Conservation (phyloP, 2,329 filamentous ascomycete species). For the Colletotrichum musae region DNA sequence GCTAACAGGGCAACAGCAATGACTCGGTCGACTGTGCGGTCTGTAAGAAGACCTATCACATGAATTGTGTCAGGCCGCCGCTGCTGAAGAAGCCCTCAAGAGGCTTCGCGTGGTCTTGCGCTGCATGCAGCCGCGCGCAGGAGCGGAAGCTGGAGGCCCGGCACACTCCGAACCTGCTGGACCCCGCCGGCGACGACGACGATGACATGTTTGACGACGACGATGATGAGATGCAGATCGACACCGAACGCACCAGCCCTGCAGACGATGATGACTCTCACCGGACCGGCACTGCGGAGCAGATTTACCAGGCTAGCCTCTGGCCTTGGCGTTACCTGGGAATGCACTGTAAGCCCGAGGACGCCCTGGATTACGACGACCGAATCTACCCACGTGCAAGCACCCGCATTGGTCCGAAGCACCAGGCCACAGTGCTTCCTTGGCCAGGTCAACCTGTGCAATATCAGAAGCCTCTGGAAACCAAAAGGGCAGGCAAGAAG, state of each 20-base stretch:
- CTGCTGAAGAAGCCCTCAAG: constrained; percentile 95
- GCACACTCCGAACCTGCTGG: constrained; percentile 83
- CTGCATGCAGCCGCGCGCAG: constrained; percentile 94
- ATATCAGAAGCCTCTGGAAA: constrained; percentile 89
- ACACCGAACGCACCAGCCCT: constrained; percentile 76
- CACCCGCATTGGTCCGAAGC: constrained; percentile 89
- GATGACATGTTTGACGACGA: constrained; percentile 78
- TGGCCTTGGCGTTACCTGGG: constrained; percentile 98
- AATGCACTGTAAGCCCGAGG: constrained; percentile 94
- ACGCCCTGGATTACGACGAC: constrained; percentile 96
- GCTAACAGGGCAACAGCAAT: constrained; percentile 66
- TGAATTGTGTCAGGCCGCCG: constrained; percentile 95
- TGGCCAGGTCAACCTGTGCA: constrained; percentile 93
- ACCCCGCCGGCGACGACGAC: constrained; percentile 77
- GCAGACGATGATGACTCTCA: constrained; percentile 69
- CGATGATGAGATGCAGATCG: constrained; percentile 73
- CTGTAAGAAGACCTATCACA: constrained; percentile 95
- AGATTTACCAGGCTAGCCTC: constrained; percentile 91
- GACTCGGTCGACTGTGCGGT: constrained; percentile 98
- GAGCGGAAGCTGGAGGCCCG: constrained; percentile 93
- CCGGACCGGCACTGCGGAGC: constrained; percentile 80
- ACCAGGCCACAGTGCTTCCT: constrained; percentile 87
- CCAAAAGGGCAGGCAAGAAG: constrained; percentile 86
- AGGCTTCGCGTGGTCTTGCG: constrained; percentile 98
- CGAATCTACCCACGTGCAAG: constrained; percentile 96